Conservation (phyloP, 805 yeast genomes). For the Yarrowia divulgata region DNA sequence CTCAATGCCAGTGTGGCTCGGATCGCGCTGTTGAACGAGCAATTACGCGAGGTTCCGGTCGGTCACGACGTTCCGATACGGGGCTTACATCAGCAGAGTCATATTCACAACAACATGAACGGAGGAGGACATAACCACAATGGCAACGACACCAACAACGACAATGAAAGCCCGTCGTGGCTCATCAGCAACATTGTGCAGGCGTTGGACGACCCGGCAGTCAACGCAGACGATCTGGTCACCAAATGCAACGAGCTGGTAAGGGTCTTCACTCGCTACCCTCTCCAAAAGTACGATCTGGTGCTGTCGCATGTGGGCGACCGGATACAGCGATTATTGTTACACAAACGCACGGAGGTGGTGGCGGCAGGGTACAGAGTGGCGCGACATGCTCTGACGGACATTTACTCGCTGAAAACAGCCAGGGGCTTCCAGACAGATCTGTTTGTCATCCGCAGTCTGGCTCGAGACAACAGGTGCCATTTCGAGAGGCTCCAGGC, state of each 20-base stretch:
- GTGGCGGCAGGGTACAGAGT: slow-evolving; percentile 79
- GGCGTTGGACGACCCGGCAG: slow-evolving; percentile 60
- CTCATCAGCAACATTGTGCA: slow-evolving; percentile 67
- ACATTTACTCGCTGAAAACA: slow-evolving; percentile 60
- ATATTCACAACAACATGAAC: background rate
- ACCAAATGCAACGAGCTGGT: slow-evolving; percentile 72
- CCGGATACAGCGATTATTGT: slow-evolving; percentile 65
- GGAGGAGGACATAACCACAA: slow-evolving; percentile 30
- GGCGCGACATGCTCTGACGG: slow-evolving; percentile 67
- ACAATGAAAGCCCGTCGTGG: slow-evolving; percentile 61
- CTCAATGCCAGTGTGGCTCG: slow-evolving; percentile 48
- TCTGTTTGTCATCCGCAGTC: slow-evolving; percentile 65
- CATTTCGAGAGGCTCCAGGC: slow-evolving; percentile 80
- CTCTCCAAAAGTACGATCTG: slow-evolving; percentile 69
- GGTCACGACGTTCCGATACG: slow-evolving; percentile 28
- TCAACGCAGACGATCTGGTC: slow-evolving; percentile 59
- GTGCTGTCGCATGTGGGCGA: slow-evolving; percentile 52
- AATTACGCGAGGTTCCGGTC: slow-evolving; percentile 27
- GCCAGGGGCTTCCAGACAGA: slow-evolving; percentile 66
- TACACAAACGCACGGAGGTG: slow-evolving; percentile 65
- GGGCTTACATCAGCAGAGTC: background rate
- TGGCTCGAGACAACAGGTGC: slow-evolving; percentile 63
- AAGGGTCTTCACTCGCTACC: slow-evolving; percentile 60
- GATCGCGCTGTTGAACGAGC: slow-evolving; percentile 43
- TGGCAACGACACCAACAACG: slow-evolving; percentile 31